Conservation (phyloP, 139 green algal species). For the Klebsormidium nitens region DNA sequence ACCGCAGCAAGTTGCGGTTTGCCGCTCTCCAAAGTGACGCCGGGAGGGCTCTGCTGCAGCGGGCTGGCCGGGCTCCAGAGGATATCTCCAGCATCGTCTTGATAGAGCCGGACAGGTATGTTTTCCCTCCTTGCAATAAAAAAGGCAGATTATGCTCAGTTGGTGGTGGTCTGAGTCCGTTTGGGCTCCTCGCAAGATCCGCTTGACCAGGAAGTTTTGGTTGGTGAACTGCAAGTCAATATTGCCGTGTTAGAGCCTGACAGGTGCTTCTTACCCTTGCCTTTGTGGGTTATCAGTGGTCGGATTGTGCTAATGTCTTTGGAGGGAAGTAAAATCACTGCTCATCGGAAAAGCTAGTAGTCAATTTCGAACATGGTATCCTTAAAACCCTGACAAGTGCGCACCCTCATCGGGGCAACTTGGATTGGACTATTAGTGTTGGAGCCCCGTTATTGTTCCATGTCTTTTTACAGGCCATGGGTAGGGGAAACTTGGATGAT, state of each 20-base stretch:
- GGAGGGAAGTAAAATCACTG: too few relatives aligned
- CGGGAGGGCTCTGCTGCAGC: constrained; percentile 13
- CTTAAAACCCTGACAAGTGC: too few relatives aligned
- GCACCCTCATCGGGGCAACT: too few relatives aligned
- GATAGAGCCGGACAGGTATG: constrained; percentile 9
- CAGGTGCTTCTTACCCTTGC: neutral
- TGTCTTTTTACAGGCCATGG: too few relatives aligned
- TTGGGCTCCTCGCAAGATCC: neutral
- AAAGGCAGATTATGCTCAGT: too few relatives aligned
- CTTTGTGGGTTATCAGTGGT: neutral
- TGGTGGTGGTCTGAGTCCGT: too few relatives aligned
- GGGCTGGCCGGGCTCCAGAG: constrained; percentile 9
- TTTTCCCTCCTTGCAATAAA: neutral
- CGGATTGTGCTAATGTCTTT: too few relatives aligned
- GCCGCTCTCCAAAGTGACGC: constrained; percentile 31
- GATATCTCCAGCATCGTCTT: constrained; percentile 41
- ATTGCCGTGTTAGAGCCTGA: neutral
- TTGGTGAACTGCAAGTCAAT: neutral
- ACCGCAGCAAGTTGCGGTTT: constrained; percentile 16
- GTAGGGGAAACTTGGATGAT: too few relatives aligned
- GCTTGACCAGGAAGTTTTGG: constrained; percentile 1
- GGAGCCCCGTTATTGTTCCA: too few relatives aligned
- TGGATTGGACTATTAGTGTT: too few relatives aligned
- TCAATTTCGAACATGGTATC: too few relatives aligned
- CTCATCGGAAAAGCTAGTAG: too few relatives aligned